These are phyloP conservation scores for Zygosaccharomyces pseudobailii DNA, from an alignment of 1,139 yeast genomes.

Conservation along the genomic window DNA sequence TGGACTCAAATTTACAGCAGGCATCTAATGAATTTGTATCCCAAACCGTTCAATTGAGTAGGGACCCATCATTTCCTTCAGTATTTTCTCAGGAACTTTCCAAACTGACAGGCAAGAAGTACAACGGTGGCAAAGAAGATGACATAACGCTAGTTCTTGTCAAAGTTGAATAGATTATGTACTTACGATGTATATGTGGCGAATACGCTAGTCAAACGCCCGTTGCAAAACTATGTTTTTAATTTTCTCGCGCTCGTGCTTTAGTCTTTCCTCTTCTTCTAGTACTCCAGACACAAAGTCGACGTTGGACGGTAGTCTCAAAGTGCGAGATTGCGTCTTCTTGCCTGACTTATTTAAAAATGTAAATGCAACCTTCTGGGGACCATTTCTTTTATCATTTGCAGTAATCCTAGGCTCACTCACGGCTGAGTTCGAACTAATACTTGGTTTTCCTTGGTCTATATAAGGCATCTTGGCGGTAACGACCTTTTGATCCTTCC, in stretches of 20 bases:
- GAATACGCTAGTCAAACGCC: slow-evolving; percentile 28
- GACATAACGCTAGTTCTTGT: slow-evolving; percentile 82
- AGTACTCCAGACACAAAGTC: slow-evolving; percentile 44
- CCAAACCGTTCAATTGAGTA: slow-evolving; percentile 64
- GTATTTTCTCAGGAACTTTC: slow-evolving; percentile 83
- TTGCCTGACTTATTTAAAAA: slow-evolving; percentile 52
- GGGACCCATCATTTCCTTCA: slow-evolving; percentile 70
- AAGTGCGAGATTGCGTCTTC: slow-evolving; percentile 40
- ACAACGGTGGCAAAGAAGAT: slow-evolving; percentile 92
- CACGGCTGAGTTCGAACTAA: background rate
- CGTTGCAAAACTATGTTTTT: slow-evolving; percentile 36
- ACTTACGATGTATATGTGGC: background rate
- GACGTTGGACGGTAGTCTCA: slow-evolving; percentile 47
- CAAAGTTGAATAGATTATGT: slow-evolving; percentile 42
- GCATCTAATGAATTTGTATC: slow-evolving; percentile 58
- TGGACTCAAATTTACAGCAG: slow-evolving; percentile 38
- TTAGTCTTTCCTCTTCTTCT: slow-evolving; percentile 36
- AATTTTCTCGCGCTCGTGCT: slow-evolving; percentile 36
- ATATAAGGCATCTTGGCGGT: slow-evolving; percentile 25
- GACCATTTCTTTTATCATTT: background rate
- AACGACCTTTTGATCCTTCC: slow-evolving; percentile 30
- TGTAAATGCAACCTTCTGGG: slow-evolving; percentile 43
- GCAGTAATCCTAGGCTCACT: background rate
- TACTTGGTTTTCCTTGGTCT: background rate
- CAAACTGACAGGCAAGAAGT: slow-evolving; percentile 60